These are phyloP conservation scores for Sphagnum contortum DNA, from an alignment of 225 moss, liverwort and hornwort genomes.

Conservation along the genomic window DNA sequence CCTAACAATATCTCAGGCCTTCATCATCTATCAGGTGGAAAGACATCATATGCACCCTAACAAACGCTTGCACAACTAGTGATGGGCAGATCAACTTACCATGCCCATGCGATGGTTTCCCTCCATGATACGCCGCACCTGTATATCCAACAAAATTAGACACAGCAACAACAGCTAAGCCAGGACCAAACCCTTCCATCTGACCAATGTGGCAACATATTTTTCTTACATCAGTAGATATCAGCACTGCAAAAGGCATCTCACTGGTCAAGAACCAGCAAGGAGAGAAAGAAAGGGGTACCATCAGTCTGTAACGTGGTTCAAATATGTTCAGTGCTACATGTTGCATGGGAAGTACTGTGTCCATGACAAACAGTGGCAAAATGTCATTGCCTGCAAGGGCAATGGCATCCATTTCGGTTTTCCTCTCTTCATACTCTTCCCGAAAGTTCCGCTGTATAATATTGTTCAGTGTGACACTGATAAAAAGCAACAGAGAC, in stretches of 20 bases:
- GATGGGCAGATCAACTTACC: conserved; percentile 25
- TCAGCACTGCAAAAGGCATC: too few species aligned
- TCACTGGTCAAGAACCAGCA: neutral
- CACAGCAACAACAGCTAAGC: too few species aligned
- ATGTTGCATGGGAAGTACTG: conserved; percentile 61
- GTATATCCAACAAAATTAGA: conserved; percentile 6
- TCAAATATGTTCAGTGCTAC: conserved; percentile 73
- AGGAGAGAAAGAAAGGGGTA: conserved; percentile 12
- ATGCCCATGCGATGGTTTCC: conserved; percentile 96
- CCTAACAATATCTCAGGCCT: neutral
- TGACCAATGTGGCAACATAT: too few species aligned
- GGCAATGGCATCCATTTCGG: conserved; percentile 69
- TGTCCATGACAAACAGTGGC: conserved; percentile 84
- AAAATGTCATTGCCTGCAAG: conserved; percentile 62
- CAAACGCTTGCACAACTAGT: neutral
- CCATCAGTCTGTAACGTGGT: conserved; percentile 95
- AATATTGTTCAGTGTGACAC: conserved; percentile 88
- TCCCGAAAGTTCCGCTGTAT: conserved; percentile 86
- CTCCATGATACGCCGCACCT: conserved; percentile 88
- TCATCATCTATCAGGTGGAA: neutral
- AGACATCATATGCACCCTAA: neutral
- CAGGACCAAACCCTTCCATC: too few species aligned
- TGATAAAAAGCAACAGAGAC: conserved; percentile 9
- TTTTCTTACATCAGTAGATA: too few species aligned
- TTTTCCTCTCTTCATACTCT: conserved; percentile 80